Base-by-base conservation (phyloP, 257 asterid genomes). In the Salvia splendens region DNA sequence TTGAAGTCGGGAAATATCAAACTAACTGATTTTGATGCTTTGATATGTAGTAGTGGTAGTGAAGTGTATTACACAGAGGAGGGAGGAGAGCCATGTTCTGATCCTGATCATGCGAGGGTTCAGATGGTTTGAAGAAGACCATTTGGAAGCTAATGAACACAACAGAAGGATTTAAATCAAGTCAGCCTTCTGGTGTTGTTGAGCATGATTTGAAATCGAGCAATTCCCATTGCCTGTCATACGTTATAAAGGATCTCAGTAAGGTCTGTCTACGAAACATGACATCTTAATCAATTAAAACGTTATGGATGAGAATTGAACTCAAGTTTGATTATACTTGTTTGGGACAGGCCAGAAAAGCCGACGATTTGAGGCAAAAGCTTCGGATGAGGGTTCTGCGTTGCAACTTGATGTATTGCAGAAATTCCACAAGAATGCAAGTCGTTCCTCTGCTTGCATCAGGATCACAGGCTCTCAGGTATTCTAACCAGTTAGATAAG, bases 391-490 rank as follows among this genome's bases (percentile, higher is more conserved):
- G 98, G 52, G 96, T 96, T 24, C 86, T 89, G 0, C 91, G 95
- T 32, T 89, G 96, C 81, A 94, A 92, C 74, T 65, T 89, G 71
- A 89, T 92, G 93, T 92, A 85, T 54, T 86, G 95, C 82, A 83
- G 96, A 80, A 87, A 85, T 77, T 85, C 92, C 4, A 89, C 95
- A 17, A 83, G 89, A 77, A 81, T 92, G 89, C 96, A 89, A 81
- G 92, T 78, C 1, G 56, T 92, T 67, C 98, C 98, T 57, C 87
- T 92, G 16, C 88, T 87, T 40, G 96, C 98, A 11, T 92, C 96
- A 36, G 87, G 96, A 33, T 79, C 98, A 17, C 95, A 89, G 73
- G 96, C 96, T n/a, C 95, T 89, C 71, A 87, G 96, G 97, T 91
- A 71, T 10, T 58, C 45, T 33, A 12, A 61, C n/a, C 3, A n/a